phyloP scores from a whole-genome alignment of 2,329 filamentous ascomycete species.

The Diplodia sapinea region DNA sequence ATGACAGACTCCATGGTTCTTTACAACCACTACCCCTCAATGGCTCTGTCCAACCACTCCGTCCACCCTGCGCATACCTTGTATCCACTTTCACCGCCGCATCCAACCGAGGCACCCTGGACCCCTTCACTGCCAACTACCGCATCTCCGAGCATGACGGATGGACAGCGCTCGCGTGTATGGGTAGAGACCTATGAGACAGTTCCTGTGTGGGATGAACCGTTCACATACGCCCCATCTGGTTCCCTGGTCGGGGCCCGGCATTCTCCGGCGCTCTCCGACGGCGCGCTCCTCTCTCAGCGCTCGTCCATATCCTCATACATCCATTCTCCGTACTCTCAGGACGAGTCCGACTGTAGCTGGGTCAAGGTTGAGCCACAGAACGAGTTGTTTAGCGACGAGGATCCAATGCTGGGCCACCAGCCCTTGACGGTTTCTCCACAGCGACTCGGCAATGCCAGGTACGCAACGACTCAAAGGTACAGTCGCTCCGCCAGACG shows the following conservation, averaged over 20 bases:
- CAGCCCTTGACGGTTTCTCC: conserved; percentile 43
- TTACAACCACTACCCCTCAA: conserved; percentile 39
- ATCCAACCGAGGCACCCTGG: conserved; percentile 44
- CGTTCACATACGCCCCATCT: conserved; percentile 14
- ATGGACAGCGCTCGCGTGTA: conserved; percentile 28
- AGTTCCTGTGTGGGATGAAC: conserved; percentile 16
- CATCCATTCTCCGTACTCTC: conserved; percentile 45
- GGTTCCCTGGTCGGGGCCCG: background rate
- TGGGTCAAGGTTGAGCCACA: conserved; percentile 41
- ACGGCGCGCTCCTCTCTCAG: conserved; percentile 37
- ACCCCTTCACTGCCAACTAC: conserved; percentile 38
- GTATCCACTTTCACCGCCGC: conserved; percentile 46
- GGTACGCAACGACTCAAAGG: background rate
- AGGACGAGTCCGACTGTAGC: conserved; percentile 39
- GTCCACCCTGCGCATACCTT: conserved; percentile 32
- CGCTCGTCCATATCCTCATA: conserved; percentile 44
- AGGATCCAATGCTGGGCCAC: conserved; percentile 33
- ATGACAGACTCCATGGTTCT: conserved; percentile 43
- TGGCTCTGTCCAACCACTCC: conserved; percentile 31
- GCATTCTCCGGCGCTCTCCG: conserved; percentile 29
- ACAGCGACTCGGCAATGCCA: conserved; percentile 38
- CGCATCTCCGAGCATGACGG: conserved; percentile 41
- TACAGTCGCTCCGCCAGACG: background rate
- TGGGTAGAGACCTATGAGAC: conserved; percentile 20
- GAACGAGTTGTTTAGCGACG: conserved; percentile 40